phyloP scores from a whole-genome alignment of 441 rosid species.

The Dalechampia spathulata region DNA sequence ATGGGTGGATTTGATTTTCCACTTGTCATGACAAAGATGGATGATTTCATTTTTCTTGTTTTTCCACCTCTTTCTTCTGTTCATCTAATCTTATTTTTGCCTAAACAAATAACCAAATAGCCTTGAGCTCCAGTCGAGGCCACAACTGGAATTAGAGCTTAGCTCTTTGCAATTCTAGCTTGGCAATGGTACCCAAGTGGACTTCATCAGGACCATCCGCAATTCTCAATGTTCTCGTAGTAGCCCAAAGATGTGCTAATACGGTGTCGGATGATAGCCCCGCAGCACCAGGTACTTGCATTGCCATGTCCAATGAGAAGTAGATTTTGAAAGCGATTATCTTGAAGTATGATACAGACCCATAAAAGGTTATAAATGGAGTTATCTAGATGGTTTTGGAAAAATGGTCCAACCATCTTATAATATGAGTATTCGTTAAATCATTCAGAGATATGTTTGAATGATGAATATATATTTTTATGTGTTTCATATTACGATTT shows the following conservation, averaged over 20 bases:
- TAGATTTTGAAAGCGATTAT: no score
- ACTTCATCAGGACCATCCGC: slow-evolving; percentile 98
- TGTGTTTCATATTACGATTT: no score
- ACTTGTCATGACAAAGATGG: no score
- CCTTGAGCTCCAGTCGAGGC: not conserved
- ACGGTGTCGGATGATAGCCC: slow-evolving; percentile 78
- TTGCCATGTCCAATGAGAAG: slow-evolving; percentile 90
- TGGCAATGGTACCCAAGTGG: slow-evolving; percentile 86
- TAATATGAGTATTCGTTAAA: no score
- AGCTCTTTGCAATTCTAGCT: slow-evolving; percentile 70
- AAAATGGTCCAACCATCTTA: no score
- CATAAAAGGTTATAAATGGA: no score
- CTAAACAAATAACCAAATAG: not conserved
- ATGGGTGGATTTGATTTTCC: no score
- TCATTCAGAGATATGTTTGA: no score
- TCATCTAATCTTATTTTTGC: not conserved
- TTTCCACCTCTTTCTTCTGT: not conserved
- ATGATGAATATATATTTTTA: no score
- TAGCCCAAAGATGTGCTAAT: slow-evolving; percentile 87
- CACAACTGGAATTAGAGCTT: slow-evolving; percentile 44
- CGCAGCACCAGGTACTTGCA: slow-evolving; percentile 90
- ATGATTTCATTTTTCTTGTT: no score
- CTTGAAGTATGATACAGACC: no score
- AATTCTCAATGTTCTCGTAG: slow-evolving; percentile 78
- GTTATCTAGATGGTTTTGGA: no score